Evolutionary conservation across 108 stramenopile species (phyloP), one percentile per base, ranked within the genome.

Genomic region (Stephanodiscus minutulus): DNA sequence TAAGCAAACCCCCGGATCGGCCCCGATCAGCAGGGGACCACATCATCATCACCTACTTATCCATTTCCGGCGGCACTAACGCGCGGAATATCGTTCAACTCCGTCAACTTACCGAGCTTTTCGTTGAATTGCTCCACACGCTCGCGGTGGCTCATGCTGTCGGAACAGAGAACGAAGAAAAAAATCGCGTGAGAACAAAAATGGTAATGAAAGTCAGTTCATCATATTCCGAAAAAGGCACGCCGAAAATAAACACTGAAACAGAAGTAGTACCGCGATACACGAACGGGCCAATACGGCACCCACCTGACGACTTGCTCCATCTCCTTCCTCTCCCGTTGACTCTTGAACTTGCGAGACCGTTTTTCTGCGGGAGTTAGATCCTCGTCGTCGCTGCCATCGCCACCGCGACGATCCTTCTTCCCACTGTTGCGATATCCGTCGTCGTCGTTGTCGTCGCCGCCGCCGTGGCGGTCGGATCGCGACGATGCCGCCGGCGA

Each of bases 21-120:
- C 7, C 50, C 52, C 22, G 2, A 53, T 24, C 50, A 20, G 50
- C 52, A 53, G 52, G 1, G 11, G 1, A 3, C n/a, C n/a, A n/a
- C n/a, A n/a, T n/a, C n/a, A n/a, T n/a, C n/a, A n/a, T n/a, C n/a
- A n/a, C 43, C 13, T 31, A 9, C 27, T 50, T 87, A 90, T 69
- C 88, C 88, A 82, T 90, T 90, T 10, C 88, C 88, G 53, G 90
- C 87, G 55, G 87, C 85, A 73, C 87, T 86, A 10, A 94, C 87
- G 37, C 93, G 61, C 20, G 93, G 93, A 71, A 94, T 94, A 70
- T 94, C 93, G 64, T 94, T 94, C 74, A 74, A 83, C 64, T 94
- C 93, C 0, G 93, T 94, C 54, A 91, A 36, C 27, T 82, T 68
- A 2, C 86, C 84, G 36, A 94, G 57, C 29, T 90, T 87, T 72